A percentile compares a stretch with the other conserved stretches of the same genome.
Conservation (phyloP, 2,329 filamentous ascomycete genomes). For the Fusarium caatingaense region DNA sequence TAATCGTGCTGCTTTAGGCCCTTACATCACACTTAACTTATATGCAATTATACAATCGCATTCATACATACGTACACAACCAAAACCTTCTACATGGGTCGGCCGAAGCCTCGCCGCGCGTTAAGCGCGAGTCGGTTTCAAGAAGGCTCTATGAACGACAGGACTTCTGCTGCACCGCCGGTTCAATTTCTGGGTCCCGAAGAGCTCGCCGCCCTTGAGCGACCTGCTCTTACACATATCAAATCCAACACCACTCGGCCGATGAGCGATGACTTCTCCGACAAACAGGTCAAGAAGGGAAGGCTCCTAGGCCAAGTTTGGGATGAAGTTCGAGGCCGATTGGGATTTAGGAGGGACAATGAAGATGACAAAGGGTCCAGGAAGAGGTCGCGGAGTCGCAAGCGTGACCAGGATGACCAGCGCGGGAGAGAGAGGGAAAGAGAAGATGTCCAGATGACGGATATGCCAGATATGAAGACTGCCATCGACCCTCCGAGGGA, state of each 20-base stretch:
- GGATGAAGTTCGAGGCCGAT: constrained; percentile 52
- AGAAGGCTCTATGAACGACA: constrained; percentile 90
- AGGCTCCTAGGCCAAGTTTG: constrained; percentile 53
- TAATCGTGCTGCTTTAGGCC: constrained; percentile 25
- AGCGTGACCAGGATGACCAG: constrained; percentile 32
- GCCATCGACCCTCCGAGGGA: constrained; percentile 21
- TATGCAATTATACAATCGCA: constrained; percentile 11
- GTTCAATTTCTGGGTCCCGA: constrained; percentile 69
- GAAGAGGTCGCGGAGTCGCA: constrained; percentile 41
- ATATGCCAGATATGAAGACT: constrained; percentile 19
- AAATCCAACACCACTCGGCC: constrained; percentile 33
- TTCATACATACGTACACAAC: constrained; percentile 15
- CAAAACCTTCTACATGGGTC: constrained; percentile 43
- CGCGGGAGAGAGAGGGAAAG: constrained; percentile 32
- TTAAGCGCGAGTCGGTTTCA: constrained; percentile 66
- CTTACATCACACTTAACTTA: constrained; percentile 6
- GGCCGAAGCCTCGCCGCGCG: constrained; percentile 50
- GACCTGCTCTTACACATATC: constrained; percentile 32
- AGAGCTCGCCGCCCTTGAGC: constrained; percentile 49
- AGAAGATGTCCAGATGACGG: constrained; percentile 30
- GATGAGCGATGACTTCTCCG: constrained; percentile 49
- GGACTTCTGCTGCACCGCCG: constrained; percentile 77
- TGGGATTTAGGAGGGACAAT: constrained; percentile 47
- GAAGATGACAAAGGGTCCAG: constrained; percentile 42
- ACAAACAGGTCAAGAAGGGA: constrained; percentile 47